These are phyloP conservation scores for Gossypium anomalum DNA, from an alignment of 345 rosid species.

Conservation along the genomic window DNA sequence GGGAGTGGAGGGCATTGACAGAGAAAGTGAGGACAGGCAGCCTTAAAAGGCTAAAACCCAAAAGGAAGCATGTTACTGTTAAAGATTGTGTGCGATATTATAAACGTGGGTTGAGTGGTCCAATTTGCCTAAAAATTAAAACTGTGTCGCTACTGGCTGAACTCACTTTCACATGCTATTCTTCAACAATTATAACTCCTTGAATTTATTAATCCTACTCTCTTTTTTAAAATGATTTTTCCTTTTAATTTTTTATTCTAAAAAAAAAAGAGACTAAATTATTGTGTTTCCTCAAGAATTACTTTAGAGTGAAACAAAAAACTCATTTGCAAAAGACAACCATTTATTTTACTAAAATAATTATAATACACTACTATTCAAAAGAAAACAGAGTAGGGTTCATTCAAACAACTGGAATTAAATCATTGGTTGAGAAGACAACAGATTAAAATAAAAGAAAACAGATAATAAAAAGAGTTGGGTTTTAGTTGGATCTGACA, in stretches of 20 bases:
- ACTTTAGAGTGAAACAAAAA: no score
- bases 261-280: not conserved
- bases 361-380: no score
- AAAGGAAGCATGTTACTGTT: not conserved
- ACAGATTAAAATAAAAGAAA: no score
- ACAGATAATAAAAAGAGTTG: no score
- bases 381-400: no score
- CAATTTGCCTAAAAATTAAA: not conserved
- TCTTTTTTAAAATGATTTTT: not conserved
- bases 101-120: slow-evolving; percentile 4
- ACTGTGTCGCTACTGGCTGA: not conserved
- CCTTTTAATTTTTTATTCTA: not conserved
- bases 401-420: no score
- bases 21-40: no score
- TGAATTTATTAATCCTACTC: not conserved
- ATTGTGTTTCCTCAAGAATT: not conserved
- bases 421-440: no score
- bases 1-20: no score
- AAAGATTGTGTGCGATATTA: slow-evolving; percentile 1
- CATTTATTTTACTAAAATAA: no score
- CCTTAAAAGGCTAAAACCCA: not conserved
- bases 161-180: not conserved
- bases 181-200: not conserved
- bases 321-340: not conserved
- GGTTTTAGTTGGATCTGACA: no score